Conservation (phyloP, 2,329 filamentous ascomycete species). For the Colletotrichum godetiae region DNA sequence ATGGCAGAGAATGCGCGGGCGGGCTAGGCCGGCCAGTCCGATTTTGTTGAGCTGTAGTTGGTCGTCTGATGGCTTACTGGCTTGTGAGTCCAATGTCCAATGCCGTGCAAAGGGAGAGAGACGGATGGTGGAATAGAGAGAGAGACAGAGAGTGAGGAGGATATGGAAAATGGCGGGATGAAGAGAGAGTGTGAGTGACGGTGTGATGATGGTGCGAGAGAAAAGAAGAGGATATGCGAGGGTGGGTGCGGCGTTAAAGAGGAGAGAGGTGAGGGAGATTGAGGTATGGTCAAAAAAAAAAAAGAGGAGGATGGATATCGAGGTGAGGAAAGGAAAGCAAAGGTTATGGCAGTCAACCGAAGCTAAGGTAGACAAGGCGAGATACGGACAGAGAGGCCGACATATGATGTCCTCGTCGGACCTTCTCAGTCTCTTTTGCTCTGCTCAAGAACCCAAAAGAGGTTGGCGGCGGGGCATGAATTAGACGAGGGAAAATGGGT, state of each 20-base stretch:
- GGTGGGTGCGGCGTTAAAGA: not conserved
- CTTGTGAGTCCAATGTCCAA: not conserved
- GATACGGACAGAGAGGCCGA: not conserved
- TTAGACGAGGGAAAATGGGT: conserved; percentile 23
- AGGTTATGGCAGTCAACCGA: not conserved
- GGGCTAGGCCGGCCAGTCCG: conserved; percentile 32
- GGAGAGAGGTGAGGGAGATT: not conserved
- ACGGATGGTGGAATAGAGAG: not conserved
- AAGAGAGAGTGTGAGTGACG: not conserved
- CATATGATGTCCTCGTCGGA: conserved; percentile 9
- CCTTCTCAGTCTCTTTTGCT: not conserved
- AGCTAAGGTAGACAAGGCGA: not conserved
- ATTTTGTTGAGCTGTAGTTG: conserved; percentile 12
- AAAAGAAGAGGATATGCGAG: not conserved
- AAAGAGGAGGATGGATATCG: not conserved
- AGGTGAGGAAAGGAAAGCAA: not conserved
- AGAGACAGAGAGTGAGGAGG: not conserved
- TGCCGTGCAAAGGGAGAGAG: not conserved
- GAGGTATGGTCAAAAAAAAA: not conserved
- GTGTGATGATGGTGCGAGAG: not conserved
- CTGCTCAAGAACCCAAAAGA: not conserved
- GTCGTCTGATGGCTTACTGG: not conserved
- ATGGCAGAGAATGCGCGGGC: conserved; percentile 14
- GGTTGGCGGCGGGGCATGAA: conserved; percentile 19
- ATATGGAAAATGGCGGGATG: not conserved